These are phyloP conservation scores for Paspalum notatum DNA, from an alignment of 176 grass and related monocot genomes.

Conservation along the genomic window DNA sequence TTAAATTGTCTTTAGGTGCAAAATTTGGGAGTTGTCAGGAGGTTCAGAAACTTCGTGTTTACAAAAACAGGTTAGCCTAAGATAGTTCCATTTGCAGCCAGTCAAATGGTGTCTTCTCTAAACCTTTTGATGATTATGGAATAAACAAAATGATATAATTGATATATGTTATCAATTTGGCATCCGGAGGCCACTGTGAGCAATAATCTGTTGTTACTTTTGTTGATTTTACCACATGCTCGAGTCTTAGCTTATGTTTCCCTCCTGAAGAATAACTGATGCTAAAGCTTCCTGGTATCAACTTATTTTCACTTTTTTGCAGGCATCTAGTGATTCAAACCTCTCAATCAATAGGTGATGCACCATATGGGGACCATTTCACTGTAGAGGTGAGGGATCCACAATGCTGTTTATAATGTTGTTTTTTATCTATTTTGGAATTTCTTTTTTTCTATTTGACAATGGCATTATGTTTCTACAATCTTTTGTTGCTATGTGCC, in stretches of 20 bases:
- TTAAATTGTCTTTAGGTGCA: conserved; percentile 66
- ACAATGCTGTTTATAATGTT: conserved; percentile 5
- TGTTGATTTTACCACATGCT: conserved; percentile 9
- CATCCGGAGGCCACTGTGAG: background rate
- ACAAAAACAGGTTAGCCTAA: conserved; percentile 79
- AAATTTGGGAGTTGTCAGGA: conserved; percentile 87
- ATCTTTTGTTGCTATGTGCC: background rate
- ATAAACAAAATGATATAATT: too few relatives aligned
- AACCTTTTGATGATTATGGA: conserved; percentile 26
- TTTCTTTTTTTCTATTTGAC: background rate
- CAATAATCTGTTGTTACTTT: conserved; percentile 10
- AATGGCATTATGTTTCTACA: conserved; percentile 5
- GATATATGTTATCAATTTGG: background rate
- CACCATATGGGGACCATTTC: conserved; percentile 90
- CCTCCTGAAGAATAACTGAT: conserved; percentile 25
- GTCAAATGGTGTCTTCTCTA: conserved; percentile 3
- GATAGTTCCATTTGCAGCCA: background rate
- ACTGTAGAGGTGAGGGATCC: conserved; percentile 75
- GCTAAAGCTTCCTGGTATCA: conserved; percentile 28
- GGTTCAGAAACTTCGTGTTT: conserved; percentile 80
- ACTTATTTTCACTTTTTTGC: conserved; percentile 26
- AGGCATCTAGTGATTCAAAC: conserved; percentile 77
- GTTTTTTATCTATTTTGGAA: conserved; percentile 33
- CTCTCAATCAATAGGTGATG: conserved; percentile 80
- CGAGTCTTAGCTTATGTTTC: conserved; percentile 29